Percentiles rank a stretch among this genome's conserved stretches.
Evolutionary conservation across 306 rosid species (phyloP).

Genomic region (Abrus pulchellus): DNA sequence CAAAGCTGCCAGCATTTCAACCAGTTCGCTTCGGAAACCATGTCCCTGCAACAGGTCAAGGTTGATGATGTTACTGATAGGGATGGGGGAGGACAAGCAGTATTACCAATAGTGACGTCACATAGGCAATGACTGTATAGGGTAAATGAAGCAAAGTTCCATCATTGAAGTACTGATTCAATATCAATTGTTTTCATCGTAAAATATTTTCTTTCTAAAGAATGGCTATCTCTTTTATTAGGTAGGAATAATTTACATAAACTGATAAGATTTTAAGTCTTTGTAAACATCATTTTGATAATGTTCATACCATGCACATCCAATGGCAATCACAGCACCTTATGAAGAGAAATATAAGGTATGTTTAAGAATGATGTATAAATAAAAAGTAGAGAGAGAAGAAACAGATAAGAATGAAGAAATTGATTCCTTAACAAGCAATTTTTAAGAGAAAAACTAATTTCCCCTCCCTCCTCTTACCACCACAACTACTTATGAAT

Average conservation of each 20-base stretch:
- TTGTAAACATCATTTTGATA: neutral
- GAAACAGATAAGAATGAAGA: neutral
- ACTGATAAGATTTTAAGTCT: neutral
- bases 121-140: neutral
- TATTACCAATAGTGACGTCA: conserved; percentile 3
- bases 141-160: neutral
- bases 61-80: conserved; percentile 37
- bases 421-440: neutral
- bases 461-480: neutral
- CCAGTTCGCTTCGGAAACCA: conserved; percentile 84
- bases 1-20: conserved; percentile 65
- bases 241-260: conserved; percentile 10
- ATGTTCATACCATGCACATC: conserved; percentile 9
- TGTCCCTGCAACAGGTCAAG: conserved; percentile 70
- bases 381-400: neutral
- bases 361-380: conserved; percentile 13
- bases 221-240: neutral
- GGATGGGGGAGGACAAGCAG: conserved; percentile 20
- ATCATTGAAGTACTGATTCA: conserved; percentile 26
- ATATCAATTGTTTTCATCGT: conserved; percentile 7
- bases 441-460: conserved; percentile 17
- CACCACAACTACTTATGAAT: neutral
- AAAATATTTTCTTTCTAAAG: neutral
- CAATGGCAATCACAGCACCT: neutral
- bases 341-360: conserved; percentile 5